Evolutionary conservation across 1,284 basidiomycete species (phyloP).

Genomic region (Ustilago vetiveriae): DNA sequence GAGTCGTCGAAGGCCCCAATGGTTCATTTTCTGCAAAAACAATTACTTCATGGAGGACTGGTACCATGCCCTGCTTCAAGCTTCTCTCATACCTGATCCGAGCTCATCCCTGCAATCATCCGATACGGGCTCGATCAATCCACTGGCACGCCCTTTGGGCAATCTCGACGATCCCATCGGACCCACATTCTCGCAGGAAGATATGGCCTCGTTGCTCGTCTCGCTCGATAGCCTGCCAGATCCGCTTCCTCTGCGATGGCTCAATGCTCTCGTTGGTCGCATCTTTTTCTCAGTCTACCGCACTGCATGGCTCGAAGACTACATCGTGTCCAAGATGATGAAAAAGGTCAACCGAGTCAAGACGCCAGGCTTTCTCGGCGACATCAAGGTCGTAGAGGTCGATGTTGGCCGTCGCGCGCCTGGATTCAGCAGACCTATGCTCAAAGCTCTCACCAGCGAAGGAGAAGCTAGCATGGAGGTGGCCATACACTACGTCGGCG

Average conservation of each 20-base stretch:
- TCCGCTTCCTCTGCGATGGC: slow-evolving; percentile 94
- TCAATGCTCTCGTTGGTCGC: slow-evolving; percentile 90
- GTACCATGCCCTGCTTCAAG: slow-evolving; percentile 86
- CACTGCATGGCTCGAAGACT: slow-evolving; percentile 80
- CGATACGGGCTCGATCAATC: slow-evolving; percentile 17
- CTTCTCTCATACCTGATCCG: slow-evolving; percentile 71
- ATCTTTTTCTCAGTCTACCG: slow-evolving; percentile 91
- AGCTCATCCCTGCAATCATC: slow-evolving; percentile 11
- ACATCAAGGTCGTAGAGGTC: slow-evolving; percentile 86
- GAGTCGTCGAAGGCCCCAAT: slow-evolving; percentile 41
- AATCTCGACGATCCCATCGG: slow-evolving; percentile 68
- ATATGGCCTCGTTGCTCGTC: slow-evolving; percentile 85
- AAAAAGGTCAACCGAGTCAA: slow-evolving; percentile 92
- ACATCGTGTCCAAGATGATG: slow-evolving; percentile 87
- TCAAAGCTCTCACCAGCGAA: slow-evolving; percentile 91
- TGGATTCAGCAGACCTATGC: slow-evolving; percentile 82
- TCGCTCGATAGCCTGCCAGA: slow-evolving; percentile 91
- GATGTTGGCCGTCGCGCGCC: slow-evolving; percentile 83
- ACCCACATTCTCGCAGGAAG: slow-evolving; percentile 76
- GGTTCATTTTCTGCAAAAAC: slow-evolving; percentile 65
- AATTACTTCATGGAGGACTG: slow-evolving; percentile 77
- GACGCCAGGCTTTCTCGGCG: slow-evolving; percentile 83
- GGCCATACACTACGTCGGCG: slow-evolving; percentile 83
- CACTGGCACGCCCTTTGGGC: slow-evolving; percentile 15
- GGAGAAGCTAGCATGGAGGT: slow-evolving; percentile 90